Evolutionary conservation across 306 rosid species (phyloP).

Genomic region (Lithocarpus polystachyus): DNA sequence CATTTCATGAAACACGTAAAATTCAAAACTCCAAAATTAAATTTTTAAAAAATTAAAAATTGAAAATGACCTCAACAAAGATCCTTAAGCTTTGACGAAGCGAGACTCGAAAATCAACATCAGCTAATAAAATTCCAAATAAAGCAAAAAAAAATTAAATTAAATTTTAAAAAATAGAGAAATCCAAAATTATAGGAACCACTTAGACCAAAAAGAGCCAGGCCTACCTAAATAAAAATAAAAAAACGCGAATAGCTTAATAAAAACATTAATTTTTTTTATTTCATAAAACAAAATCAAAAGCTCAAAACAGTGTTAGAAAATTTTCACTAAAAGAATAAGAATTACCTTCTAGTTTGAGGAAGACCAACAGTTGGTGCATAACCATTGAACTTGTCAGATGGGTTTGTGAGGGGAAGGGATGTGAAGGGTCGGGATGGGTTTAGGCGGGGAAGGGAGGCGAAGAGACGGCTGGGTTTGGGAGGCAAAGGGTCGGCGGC

Average conservation of each 20-base stretch:
- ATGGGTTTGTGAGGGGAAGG: conserved; percentile 2
- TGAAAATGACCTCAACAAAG: conserved; percentile 22
- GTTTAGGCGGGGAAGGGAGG: too few relatives aligned
- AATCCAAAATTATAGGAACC: conserved; percentile 12
- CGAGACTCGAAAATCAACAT: neutral
- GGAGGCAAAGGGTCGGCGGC: too few relatives aligned
- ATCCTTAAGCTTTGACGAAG: conserved; percentile 15
- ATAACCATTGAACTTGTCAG: conserved; percentile 75
- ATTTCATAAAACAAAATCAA: neutral
- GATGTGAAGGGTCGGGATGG: too few relatives aligned
- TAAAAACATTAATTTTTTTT: neutral
- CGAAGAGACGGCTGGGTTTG: too few relatives aligned
- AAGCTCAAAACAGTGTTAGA: neutral
- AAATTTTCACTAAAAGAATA: neutral
- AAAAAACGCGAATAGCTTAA: too few relatives aligned
- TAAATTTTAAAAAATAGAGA: too few relatives aligned
- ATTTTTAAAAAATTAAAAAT: neutral
- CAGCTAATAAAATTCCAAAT: neutral
- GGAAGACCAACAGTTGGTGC: conserved; percentile 85
- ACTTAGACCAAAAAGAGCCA: neutral
- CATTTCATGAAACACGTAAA: conserved; percentile 20
- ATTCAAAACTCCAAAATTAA: conserved; percentile 9
- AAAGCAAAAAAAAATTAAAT: neutral
- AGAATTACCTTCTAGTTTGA: conserved; percentile 59
- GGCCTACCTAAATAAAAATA: conserved; percentile 1